Conservation (phyloP, 352 stramenopile species). For the Pythium phragmitis region DNA sequence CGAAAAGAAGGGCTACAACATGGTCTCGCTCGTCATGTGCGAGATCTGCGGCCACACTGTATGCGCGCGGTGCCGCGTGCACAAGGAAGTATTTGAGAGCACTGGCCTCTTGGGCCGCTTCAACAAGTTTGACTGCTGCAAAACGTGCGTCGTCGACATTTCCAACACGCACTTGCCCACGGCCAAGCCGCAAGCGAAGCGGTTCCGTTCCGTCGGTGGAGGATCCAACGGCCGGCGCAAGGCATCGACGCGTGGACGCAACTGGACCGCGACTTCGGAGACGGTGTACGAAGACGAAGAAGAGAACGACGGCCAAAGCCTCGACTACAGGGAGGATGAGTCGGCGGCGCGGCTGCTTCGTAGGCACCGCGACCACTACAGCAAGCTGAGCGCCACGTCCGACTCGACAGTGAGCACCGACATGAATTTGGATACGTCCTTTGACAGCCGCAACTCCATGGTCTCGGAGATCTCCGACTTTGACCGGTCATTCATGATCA, state of each 20-base stretch:
- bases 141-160: slow-evolving; percentile 25
- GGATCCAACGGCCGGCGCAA: background rate
- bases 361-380: background rate
- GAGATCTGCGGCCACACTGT: slow-evolving; percentile 25
- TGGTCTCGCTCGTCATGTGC: slow-evolving; percentile 19
- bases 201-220: background rate
- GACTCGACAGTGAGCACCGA: slow-evolving; percentile 8
- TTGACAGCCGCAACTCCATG: slow-evolving; percentile 11
- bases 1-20: no score
- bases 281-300: slow-evolving; percentile 23
- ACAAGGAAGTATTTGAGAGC: slow-evolving; percentile 27
- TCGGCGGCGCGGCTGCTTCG: background rate
- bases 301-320: background rate
- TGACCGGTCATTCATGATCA: slow-evolving; percentile 24
- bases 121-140: slow-evolving; percentile 28
- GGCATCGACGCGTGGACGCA: background rate
- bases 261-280: slow-evolving; percentile 14
- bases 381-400: slow-evolving; percentile 22
- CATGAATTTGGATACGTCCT: slow-evolving; percentile 10
- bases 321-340: background rate
- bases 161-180: slow-evolving; percentile 21
- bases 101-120: slow-evolving; percentile 23
- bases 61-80: slow-evolving; percentile 24
- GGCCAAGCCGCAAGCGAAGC: slow-evolving; percentile 11
- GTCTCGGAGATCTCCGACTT: slow-evolving; percentile 24